Evolutionary conservation across 768 basidiomycete species (phyloP).

Genomic region (Crassisporium funariophilum): DNA sequence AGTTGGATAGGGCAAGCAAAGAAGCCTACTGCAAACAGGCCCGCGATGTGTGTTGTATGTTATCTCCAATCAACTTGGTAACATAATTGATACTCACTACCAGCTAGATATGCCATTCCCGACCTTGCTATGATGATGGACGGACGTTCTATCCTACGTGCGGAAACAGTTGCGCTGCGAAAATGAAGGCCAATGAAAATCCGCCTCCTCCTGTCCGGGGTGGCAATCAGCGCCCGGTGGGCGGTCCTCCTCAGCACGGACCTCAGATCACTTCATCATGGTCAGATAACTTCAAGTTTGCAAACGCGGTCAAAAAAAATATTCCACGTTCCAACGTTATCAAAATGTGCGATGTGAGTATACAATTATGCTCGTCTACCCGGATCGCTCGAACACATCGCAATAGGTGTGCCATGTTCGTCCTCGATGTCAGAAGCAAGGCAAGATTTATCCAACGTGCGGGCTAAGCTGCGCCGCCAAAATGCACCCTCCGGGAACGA

Average conservation of each 20-base stretch:
- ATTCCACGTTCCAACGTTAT: not conserved
- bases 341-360: not conserved
- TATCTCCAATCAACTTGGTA: not conserved
- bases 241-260: not conserved
- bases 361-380: not conserved
- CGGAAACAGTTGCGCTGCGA: conserved; percentile 21
- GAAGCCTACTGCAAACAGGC: not conserved
- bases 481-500: conserved; percentile 8
- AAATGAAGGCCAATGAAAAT: conserved; percentile 4
- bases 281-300: no score
- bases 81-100: not conserved
- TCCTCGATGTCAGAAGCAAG: not conserved
- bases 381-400: not conserved
- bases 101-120: conserved; percentile 16
- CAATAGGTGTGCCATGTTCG: not conserved
- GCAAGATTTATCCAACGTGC: conserved; percentile 19
- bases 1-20: no score
- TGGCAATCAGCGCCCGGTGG: no score
- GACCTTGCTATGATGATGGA: conserved; percentile 11
- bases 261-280: no score
- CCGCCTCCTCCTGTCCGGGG: not conserved
- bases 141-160: conserved; percentile 22
- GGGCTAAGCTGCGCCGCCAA: conserved; percentile 23
- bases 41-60: not conserved
- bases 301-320: no score